Evolutionary conservation across 1,284 basidiomycete species (phyloP).

Genomic region (Cutaneotrichosporon spelunceum): DNA sequence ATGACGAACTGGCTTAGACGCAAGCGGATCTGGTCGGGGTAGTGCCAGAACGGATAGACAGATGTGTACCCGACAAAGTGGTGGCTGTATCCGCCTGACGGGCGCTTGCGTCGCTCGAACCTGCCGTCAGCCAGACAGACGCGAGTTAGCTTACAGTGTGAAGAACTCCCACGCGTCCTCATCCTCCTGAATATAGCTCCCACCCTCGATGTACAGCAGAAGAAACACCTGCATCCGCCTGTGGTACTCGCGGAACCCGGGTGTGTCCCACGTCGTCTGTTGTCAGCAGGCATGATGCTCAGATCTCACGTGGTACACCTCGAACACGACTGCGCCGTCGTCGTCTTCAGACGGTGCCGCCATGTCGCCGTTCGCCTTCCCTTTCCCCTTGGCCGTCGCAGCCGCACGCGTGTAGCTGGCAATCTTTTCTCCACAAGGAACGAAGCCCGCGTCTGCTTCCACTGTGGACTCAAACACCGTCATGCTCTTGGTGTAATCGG

Average conservation of each 20-base stretch:
- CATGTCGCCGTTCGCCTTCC: conserved; percentile 40
- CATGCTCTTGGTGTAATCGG: conserved; percentile 68
- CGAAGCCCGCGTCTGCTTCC: conserved; percentile 72
- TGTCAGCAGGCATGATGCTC: neutral
- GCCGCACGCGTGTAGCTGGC: conserved; percentile 65
- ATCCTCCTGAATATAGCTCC: conserved; percentile 83
- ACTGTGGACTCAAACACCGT: conserved; percentile 65
- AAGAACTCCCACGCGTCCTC: conserved; percentile 87
- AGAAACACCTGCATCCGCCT: conserved; percentile 93
- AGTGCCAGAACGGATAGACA: conserved; percentile 89
- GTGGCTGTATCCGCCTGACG: conserved; percentile 58
- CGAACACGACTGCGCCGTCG: conserved; percentile 66
- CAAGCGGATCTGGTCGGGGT: conserved; percentile 78
- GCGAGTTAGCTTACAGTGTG: conserved; percentile 60
- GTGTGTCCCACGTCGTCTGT: conserved; percentile 77
- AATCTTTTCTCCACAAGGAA: conserved; percentile 71
- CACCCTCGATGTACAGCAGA: conserved; percentile 90
- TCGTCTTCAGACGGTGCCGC: conserved; percentile 57
- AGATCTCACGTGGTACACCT: conserved; percentile 75
- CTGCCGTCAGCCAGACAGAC: conserved; percentile 50
- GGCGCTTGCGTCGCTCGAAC: conserved; percentile 74
- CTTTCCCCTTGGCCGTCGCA: conserved; percentile 57
- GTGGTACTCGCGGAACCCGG: conserved; percentile 89
- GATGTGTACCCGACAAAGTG: conserved; percentile 91
- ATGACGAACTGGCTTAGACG: conserved; percentile 93